Evolutionary conservation across 305 asterid genomes (phyloP).

Genomic region (Fraxinus albicans): DNA sequence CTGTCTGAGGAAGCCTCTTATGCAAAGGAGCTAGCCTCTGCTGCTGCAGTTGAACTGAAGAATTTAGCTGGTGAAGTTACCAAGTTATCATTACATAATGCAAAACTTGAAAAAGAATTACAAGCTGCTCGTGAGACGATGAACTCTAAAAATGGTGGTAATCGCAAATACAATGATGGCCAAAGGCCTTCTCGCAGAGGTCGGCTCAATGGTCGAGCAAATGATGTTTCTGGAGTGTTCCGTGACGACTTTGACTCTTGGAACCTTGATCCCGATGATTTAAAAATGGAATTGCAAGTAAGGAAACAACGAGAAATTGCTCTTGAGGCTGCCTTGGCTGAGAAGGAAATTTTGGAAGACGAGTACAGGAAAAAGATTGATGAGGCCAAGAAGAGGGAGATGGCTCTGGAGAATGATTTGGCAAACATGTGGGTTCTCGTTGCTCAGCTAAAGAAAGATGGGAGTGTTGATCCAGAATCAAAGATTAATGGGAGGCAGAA

Average conservation of each 20-base stretch:
- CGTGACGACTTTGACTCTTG: slow-evolving; percentile 70
- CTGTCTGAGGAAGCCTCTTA: slow-evolving; percentile 93
- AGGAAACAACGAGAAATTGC: slow-evolving; percentile 79
- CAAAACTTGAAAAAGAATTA: slow-evolving; percentile 78
- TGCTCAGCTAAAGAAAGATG: slow-evolving; percentile 92
- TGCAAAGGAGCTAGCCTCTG: slow-evolving; percentile 96
- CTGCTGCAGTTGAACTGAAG: slow-evolving; percentile 96
- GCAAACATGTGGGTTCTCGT: slow-evolving; percentile 99
- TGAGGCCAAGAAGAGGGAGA: slow-evolving; percentile 89
- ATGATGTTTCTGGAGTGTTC: slow-evolving; percentile 50
- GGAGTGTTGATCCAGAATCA: slow-evolving; percentile 38
- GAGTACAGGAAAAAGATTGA: slow-evolving; percentile 76
- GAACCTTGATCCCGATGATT: slow-evolving; percentile 78
- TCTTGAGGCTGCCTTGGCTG: slow-evolving; percentile 88
- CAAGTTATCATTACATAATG: slow-evolving; percentile 74
- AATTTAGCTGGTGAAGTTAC: slow-evolving; percentile 95
- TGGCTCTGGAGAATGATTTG: slow-evolving; percentile 85
- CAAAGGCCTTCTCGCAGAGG: slow-evolving; percentile 55
- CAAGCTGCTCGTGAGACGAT: slow-evolving; percentile 60
- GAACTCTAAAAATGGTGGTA: slow-evolving; percentile 54
- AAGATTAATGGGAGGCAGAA: slow-evolving; percentile 42
- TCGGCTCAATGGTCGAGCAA: slow-evolving; percentile 55
- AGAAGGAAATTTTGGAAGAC: slow-evolving; percentile 75
- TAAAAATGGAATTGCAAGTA: slow-evolving; percentile 82
- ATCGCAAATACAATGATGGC: slow-evolving; percentile 57